Conservation (phyloP, 192 early-diverging fungal species). For the Coemansia sp. region DNA sequence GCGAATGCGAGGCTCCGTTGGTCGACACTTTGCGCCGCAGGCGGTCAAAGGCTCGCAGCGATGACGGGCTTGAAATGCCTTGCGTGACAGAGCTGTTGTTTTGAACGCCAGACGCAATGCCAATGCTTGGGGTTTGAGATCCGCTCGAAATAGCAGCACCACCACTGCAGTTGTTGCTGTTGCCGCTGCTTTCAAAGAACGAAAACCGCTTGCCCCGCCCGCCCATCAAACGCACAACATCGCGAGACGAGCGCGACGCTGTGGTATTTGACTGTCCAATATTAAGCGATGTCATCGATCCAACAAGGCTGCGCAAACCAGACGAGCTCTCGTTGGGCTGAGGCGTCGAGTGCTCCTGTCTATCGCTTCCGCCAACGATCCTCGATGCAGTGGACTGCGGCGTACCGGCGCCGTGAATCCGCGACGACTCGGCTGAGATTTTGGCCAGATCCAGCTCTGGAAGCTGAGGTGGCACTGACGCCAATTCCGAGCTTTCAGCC, state of each 20-base stretch:
- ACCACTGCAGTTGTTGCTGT: constrained; percentile 4
- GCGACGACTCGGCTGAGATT: constrained; percentile 38
- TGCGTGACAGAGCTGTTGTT: constrained; percentile 5
- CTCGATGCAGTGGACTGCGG: constrained; percentile 1
- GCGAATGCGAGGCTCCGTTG: constrained; percentile 32
- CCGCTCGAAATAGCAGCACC: neutral
- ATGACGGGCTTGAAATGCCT: constrained; percentile 39
- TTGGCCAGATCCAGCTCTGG: constrained; percentile 54
- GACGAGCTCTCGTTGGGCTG: constrained; percentile 12
- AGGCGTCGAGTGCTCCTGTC: constrained; percentile 2
- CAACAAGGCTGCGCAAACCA: constrained; percentile 46
- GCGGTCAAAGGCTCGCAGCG: constrained; percentile 50
- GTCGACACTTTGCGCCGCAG: constrained; percentile 58
- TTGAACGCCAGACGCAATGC: constrained; percentile 14
- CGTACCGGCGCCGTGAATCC: constrained; percentile 3
- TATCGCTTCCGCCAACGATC: neutral
- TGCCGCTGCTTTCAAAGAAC: constrained; percentile 45
- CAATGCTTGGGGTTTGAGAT: constrained; percentile 3
- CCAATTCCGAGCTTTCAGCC: constrained; percentile 1
- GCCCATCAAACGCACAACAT: constrained; percentile 55
- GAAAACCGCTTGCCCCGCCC: constrained; percentile 56
- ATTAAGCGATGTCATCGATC: constrained; percentile 52
- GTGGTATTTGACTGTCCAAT: constrained; percentile 29
- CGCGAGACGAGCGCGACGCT: constrained; percentile 46
- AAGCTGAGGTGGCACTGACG: constrained; percentile 49